Base-by-base conservation (phyloP, 2,329 filamentous ascomycete genomes). In the Cladosporium sp. region DNA sequence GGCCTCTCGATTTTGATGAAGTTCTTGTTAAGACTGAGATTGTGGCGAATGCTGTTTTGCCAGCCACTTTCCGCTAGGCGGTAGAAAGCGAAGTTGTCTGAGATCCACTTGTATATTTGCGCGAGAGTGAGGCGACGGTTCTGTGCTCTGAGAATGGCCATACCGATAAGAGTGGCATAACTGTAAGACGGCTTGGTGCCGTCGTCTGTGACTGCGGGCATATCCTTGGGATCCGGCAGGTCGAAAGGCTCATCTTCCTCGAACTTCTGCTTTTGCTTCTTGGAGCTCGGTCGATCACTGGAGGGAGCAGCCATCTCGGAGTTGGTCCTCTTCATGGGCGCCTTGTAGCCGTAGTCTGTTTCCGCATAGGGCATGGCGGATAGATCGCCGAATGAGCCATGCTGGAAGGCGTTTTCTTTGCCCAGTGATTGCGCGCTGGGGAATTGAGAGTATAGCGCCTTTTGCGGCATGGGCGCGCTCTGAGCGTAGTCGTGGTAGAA, bases 81-180 rank as follows among this genome's bases (percentile, higher is more conserved):
- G 74, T 97, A 99, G 71, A 92, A 96, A 4, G 82, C 84, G 67
- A 88, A 97, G 15, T 86, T 91, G 67, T 95, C 89, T n/a, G 89
- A 95, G 62, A 99, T 97, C 92, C 93, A 99, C 67, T 95, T 96
- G 79, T 97, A 99, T 60, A 99, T 99, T 69, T 96, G 90, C 20
- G 90, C 84, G 15, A 99, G 79, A 1, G 93, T 97, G 55, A 97
- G 77, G 47, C 88, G 86, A 54, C 90, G 84, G 54, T 85, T 83
- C 11, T 88, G 85, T 4, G 93, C 89, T 55, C 91, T 84, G 18
- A 97, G 77, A 61, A 99, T 96, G 45, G 93, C 90, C 91, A 96
- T 96, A 65, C 89, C 93, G 58, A 97, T 97, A 60, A 99, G 79
- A 60, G 87, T 88, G 17, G 93, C 92, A 67, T 99, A 99, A 72